Evolutionary conservation across 2,329 filamentous ascomycete genomes (phyloP).

Genomic region (Fusarium sp.): DNA sequence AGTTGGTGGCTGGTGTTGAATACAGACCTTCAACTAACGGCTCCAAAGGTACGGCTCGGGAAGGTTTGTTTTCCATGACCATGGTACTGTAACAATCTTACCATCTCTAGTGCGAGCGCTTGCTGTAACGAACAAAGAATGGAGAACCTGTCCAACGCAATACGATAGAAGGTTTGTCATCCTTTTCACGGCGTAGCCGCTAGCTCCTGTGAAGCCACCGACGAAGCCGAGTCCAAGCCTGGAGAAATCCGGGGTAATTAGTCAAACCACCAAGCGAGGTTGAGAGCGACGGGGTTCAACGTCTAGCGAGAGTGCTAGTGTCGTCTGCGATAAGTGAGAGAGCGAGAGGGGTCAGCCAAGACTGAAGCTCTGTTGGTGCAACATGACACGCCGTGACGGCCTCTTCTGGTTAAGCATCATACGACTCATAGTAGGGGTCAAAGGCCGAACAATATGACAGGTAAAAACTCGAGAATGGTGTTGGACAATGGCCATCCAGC

Average conservation of each 20-base stretch:
- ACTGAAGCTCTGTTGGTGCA: conserved; percentile 8
- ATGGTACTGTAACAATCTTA: conserved; percentile 21
- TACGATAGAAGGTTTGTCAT: not conserved
- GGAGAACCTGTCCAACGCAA: not conserved
- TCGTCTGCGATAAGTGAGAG: not conserved
- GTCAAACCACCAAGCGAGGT: conserved; percentile 2
- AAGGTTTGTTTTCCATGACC: conserved; percentile 10
- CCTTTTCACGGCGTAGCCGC: conserved; percentile 14
- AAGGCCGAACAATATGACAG: conserved; percentile 15
- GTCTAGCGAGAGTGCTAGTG: not conserved
- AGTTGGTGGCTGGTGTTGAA: conserved; percentile 18
- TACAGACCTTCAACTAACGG: not conserved
- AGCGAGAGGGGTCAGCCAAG: conserved; percentile 5
- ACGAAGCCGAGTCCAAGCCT: conserved; percentile 14
- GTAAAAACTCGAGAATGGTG: conserved; percentile 20
- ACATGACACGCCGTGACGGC: conserved; percentile 12
- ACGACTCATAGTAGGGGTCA: not conserved
- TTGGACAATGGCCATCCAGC: conserved; percentile 6
- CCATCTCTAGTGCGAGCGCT: not conserved
- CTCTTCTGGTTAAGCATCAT: conserved; percentile 8
- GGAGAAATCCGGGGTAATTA: conserved; percentile 31
- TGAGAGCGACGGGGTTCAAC: not conserved
- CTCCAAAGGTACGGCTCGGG: conserved; percentile 16
- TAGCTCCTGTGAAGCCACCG: conserved; percentile 13
- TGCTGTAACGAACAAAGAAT: not conserved